Percentiles rank a stretch among this genome's conserved stretches.
phyloP scores from a whole-genome alignment of 2,329 filamentous ascomycete genomes.

The Trichophyton equinum region DNA sequence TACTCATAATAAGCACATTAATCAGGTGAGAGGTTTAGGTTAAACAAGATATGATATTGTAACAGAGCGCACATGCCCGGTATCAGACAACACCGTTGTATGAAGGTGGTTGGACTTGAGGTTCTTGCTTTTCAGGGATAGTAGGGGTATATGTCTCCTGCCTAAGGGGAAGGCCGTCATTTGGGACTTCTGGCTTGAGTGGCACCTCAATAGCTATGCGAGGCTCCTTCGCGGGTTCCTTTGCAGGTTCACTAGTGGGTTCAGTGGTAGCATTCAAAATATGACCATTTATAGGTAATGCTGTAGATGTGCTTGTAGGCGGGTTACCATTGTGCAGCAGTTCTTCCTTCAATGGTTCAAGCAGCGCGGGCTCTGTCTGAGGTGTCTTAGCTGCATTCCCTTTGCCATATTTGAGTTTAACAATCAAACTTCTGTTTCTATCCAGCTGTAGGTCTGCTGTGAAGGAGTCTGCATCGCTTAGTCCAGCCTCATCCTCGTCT shows the following conservation, averaged over 20 bases:
- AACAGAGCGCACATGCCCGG: neutral
- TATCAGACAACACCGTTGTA: constrained; percentile 4
- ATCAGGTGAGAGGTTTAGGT: neutral
- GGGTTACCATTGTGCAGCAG: neutral
- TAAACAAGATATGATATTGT: neutral
- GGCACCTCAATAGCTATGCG: neutral
- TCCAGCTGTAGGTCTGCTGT: constrained; percentile 37
- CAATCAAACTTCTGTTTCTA: constrained; percentile 52
- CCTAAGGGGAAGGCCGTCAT: neutral
- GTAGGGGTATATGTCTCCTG: neutral
- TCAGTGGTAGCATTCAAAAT: neutral
- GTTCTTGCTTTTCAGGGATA: neutral
- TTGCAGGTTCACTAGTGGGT: neutral
- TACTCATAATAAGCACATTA: neutral
- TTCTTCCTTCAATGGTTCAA: neutral
- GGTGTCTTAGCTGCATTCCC: neutral
- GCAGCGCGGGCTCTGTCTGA: neutral
- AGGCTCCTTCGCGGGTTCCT: neutral
- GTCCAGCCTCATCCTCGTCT: constrained; percentile 31
- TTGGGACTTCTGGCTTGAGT: neutral
- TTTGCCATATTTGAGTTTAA: constrained; percentile 48
- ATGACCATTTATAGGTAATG: neutral
- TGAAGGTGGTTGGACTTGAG: neutral
- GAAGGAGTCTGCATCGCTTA: constrained; percentile 29
- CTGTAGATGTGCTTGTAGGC: neutral